Evolutionary conservation across 163 green algal species (phyloP).

Genomic region (Picocystis sp.): DNA sequence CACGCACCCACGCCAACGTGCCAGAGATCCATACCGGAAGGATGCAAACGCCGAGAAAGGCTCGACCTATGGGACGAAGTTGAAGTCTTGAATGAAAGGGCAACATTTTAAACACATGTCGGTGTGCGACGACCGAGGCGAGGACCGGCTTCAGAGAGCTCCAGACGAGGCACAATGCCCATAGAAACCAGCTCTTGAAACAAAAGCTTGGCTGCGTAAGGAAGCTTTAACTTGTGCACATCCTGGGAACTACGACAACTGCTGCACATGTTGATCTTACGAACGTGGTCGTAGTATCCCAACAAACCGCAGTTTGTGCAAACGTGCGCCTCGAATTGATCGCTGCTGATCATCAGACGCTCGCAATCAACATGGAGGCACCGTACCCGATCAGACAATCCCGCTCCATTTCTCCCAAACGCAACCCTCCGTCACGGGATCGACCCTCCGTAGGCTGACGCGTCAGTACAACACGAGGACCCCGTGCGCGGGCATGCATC

Average conservation of each 20-base stretch:
- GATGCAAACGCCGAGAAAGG: too few species aligned
- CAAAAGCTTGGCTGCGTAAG: conserved; percentile 97
- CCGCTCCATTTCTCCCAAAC: conserved; percentile 96
- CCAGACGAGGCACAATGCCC: conserved; percentile 89
- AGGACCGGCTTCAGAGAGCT: conserved; percentile 17
- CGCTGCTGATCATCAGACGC: conserved; percentile 88
- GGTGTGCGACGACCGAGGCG: too few species aligned
- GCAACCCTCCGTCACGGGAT: conserved; percentile 77
- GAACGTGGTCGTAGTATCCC: conserved; percentile 67
- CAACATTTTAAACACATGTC: too few species aligned
- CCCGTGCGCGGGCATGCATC: conserved; percentile 81
- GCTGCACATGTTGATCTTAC: conserved; percentile 41
- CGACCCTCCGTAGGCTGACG: conserved; percentile 90
- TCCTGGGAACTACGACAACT: conserved; percentile 35
- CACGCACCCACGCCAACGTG: too few species aligned
- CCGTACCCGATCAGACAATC: conserved; percentile 93
- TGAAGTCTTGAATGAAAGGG: too few species aligned
- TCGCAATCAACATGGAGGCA: conserved; percentile 88
- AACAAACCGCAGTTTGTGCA: conserved; percentile 85
- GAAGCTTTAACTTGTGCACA: conserved; percentile 84
- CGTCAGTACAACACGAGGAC: conserved; percentile 84
- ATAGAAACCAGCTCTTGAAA: conserved; percentile 96
- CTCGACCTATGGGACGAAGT: too few species aligned
- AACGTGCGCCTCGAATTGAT: conserved; percentile 83
- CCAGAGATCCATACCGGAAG: too few species aligned